Base-by-base conservation (phyloP, 495 filamentous ascomycete species). In the Neurospora sp. region DNA sequence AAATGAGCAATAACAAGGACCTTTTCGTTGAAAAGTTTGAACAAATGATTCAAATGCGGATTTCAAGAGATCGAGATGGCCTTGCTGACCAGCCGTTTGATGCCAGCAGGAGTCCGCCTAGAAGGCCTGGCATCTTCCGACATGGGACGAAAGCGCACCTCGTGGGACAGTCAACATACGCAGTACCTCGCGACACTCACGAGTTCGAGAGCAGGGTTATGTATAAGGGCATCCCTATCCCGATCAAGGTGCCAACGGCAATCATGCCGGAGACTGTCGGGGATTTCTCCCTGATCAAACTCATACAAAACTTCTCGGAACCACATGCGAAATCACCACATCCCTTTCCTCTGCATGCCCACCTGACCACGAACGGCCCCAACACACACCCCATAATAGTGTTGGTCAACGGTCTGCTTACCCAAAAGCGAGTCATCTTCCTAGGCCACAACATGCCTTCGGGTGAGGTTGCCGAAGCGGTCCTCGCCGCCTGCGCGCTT, bases 21-120 rank as follows among this genome's bases (percentile, higher is more conserved):
- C 89, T 99, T 77, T 99, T 99, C 77, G 88, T 97, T 40, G 96
- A 98, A 75, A 98, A 98, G 78, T 99, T 99, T 74, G 93, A 97
- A 78, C 89, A 91, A 75, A 97, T 98, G 91, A 91, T 96, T 42
- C 89, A 94, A 74, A 85, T 82, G 71, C 83, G 88, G 73, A 83
- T 90, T 81, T 72, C 86, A 75, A 79, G 89, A 80, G 83, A 89
- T 77, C 77, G 80, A 53, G 83, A 82, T 22, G 76, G 78, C 11
- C 70, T 83, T 20, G 74, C 82, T 20, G 80, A 80, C 69, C 79
- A 81, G 69, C 83, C 84, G 18, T 80, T 84, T 27, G 82, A 85
- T 48, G 80, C 82, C n/a, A 85, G 83, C 74, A 81, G 79, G 69
- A 85, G 81, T 71, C 85, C 85, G 1, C 84, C 84, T 8, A 84